Percentiles rank a stretch among this genome's conserved stretches.
These are phyloP conservation scores for Tylopilus sp. DNA, from an alignment of 1,284 basidiomycete species.

Conservation along the genomic window DNA sequence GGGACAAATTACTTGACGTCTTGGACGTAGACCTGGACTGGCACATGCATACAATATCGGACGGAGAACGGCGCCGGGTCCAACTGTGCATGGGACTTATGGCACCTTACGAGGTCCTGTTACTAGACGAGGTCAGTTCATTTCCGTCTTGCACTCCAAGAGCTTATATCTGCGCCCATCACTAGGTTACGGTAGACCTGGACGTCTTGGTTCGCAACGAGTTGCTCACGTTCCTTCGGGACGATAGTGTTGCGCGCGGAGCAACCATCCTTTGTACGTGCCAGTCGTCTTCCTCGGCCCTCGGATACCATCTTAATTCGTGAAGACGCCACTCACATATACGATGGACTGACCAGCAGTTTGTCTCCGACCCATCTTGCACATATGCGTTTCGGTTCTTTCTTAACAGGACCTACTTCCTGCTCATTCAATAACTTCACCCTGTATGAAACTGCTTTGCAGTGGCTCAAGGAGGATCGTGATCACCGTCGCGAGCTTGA, in stretches of 20 bases:
- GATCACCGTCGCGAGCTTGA: slow-evolving; percentile 58
- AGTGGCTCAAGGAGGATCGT: slow-evolving; percentile 85
- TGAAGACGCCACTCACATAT: slow-evolving; percentile 92
- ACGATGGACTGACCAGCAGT: slow-evolving; percentile 70
- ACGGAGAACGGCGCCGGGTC: slow-evolving; percentile 91
- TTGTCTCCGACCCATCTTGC: slow-evolving; percentile 87
- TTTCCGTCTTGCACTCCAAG: slow-evolving; percentile 1
- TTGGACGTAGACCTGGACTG: slow-evolving; percentile 93
- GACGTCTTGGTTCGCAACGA: slow-evolving; percentile 95
- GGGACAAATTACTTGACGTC: slow-evolving; percentile 85
- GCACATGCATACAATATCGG: slow-evolving; percentile 91
- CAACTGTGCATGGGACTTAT: slow-evolving; percentile 98
- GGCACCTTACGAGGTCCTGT: slow-evolving; percentile 89
- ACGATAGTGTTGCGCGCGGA: slow-evolving; percentile 76
- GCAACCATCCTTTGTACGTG: slow-evolving; percentile 87
- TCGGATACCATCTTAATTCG: slow-evolving; percentile 9
- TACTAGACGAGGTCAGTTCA: slow-evolving; percentile 81
- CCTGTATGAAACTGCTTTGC: slow-evolving; percentile 72
- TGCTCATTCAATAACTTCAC: slow-evolving; percentile 53
- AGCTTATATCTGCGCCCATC: slow-evolving; percentile 4
- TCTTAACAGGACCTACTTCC: slow-evolving; percentile 59
- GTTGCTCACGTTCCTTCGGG: slow-evolving; percentile 81
- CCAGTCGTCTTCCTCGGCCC: not conserved
- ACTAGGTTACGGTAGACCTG: slow-evolving; percentile 93
- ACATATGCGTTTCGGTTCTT: slow-evolving; percentile 81